phyloP scores from a whole-genome alignment of 2,329 filamentous ascomycete species.

The Hypoxylon sp. region DNA sequence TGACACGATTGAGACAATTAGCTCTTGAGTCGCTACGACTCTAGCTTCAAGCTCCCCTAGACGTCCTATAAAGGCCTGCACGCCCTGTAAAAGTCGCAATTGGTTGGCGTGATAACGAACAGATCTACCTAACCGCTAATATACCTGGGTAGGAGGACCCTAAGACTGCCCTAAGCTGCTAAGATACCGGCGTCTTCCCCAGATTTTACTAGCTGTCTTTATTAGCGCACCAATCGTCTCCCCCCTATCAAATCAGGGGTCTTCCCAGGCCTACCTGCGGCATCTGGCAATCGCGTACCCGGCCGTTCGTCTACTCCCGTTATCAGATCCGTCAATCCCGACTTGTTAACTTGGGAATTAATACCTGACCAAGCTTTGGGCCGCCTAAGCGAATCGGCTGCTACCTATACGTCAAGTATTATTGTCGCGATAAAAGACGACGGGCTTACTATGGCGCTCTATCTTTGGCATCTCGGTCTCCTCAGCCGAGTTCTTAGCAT shows the following conservation, averaged over 20 bases:
- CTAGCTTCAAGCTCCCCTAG: neutral
- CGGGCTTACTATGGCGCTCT: too few relatives aligned
- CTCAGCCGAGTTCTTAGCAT: neutral
- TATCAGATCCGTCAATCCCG: constrained; percentile 15
- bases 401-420: too few relatives aligned
- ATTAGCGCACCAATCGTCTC: constrained; percentile 29
- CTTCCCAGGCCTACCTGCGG: neutral
- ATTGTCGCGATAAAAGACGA: too few relatives aligned
- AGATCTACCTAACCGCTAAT: constrained; percentile 1
- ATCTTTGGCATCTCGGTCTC: too few relatives aligned
- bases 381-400: too few relatives aligned
- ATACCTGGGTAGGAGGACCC: neutral
- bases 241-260: neutral
- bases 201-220: constrained; percentile 22
- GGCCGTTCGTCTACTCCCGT: neutral
- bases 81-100: too few relatives aligned
- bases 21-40: neutral
- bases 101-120: constrained; percentile 10
- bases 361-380: too few relatives aligned
- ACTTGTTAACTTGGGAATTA: neutral
- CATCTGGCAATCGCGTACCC: too few relatives aligned
- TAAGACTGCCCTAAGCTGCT: neutral
- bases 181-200: constrained; percentile 17
- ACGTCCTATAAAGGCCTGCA: too few relatives aligned
- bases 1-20: constrained; percentile 12